Base-by-base conservation (phyloP, 345 rosid genomes). In the Murraya paniculata region DNA sequence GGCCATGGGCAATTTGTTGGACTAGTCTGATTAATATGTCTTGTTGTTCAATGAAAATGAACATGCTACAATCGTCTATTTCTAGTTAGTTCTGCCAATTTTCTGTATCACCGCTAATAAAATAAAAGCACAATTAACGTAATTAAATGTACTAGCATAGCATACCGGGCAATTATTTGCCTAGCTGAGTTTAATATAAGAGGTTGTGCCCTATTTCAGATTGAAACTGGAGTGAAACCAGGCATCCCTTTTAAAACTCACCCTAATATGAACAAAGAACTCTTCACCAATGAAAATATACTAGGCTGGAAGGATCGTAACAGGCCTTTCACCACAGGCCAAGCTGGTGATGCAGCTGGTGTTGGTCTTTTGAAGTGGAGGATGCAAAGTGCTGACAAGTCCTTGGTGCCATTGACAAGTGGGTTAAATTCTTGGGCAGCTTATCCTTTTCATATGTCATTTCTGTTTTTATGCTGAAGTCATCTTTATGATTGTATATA, bases 361-460 rank as follows among this genome's bases (percentile, higher is more conserved):
- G 98, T 94, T 84, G 98, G 97, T 81, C 98, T 97, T 84, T 81
- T 97, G 83, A 94, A 86, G 87, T 97, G 99, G 99, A 91, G 99
- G 86, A 93, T 97, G 98, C 98, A 97, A 87, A 88, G 89, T 83
- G 89, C 87, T 45, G 98, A 97, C 50, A 98, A 94, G 88, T 94
- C 99, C 3, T 86, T 93, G 96, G 99, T 97, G 77, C 99, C 99
- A 62, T 87, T 97, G 86, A 80, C 98, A 83, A 91, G 99, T 97
- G 85, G 66, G 99, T 84, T 72, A 45, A 70, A n/a, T 69, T 74
- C 72, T 33, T 38, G 30, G 68, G 71, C 68, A 59, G 45, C 50
- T 55, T 60, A 7, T 79, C 18, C 48, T 73, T 22, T 18, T 64
- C 8, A 10, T 73, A 10, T n/a, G 24, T 64, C 28, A 76, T 80